Evolutionary conservation across 2,329 filamentous ascomycete species (phyloP).

Genomic region (Aspergillus sp.): DNA sequence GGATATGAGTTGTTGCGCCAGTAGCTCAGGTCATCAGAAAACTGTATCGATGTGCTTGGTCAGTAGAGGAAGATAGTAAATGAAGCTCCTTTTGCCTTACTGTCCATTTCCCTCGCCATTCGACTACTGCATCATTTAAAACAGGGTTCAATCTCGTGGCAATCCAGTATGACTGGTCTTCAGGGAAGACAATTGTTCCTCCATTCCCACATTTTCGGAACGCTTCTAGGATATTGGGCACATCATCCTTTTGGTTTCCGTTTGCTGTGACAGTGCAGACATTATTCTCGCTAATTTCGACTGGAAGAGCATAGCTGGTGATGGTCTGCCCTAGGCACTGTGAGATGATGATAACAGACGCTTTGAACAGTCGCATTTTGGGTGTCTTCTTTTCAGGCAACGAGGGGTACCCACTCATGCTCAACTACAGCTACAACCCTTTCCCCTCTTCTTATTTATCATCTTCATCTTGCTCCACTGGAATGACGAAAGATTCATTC

Average conservation of each 20-base stretch:
- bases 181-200: conserved; percentile 47
- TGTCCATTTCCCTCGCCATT: conserved; percentile 51
- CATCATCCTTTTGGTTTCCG: conserved; percentile 34
- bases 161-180: conserved; percentile 49
- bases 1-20: conserved; percentile 6
- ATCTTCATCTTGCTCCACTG: too few relatives aligned
- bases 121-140: conserved; percentile 46
- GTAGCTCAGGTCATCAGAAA: conserved; percentile 44
- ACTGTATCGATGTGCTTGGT: conserved; percentile 38
- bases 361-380: conserved; percentile 1
- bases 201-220: conserved; percentile 37
- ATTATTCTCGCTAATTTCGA: conserved; percentile 10
- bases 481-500: too few relatives aligned
- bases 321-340: conserved; percentile 2
- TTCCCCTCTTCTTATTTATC: too few relatives aligned
- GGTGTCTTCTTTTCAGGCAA: background rate
- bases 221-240: conserved; percentile 37
- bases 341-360: background rate
- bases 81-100: conserved; percentile 19
- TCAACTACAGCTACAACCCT: background rate
- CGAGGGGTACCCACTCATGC: background rate
- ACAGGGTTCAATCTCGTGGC: conserved; percentile 46
- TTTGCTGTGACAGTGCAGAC: conserved; percentile 38
- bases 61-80: too few relatives aligned
- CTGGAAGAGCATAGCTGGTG: background rate